Evolutionary conservation across 1,139 yeast genomes (phyloP), one percentile per base, ranked within the genome.

Genomic region (Geotrichum fermentans): DNA sequence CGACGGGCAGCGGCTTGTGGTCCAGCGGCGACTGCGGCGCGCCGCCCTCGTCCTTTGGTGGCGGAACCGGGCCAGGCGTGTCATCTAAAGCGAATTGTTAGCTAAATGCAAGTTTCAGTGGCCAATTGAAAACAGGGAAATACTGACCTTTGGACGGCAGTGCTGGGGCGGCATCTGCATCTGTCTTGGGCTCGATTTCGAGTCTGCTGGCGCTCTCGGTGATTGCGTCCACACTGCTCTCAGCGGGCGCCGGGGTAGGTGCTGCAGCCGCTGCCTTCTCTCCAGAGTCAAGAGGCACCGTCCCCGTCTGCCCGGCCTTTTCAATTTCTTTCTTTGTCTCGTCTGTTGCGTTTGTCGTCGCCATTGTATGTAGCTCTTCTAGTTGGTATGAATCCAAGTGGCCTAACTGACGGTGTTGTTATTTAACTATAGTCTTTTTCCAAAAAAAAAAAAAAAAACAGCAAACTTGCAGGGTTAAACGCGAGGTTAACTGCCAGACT

Each of bases 1-100:
- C 41, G 14, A 41, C 38, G 8, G 44, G 44, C 13, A 41, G 28
- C 4, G 44, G 44, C 30, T 41, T 41, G 32, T 32, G n/a, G n/a
- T n/a, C n/a, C n/a, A n/a, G n/a, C n/a, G n/a, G n/a, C n/a, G n/a
- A n/a, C n/a, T n/a, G n/a, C n/a, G n/a, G n/a, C n/a, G n/a, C 18
- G 11, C 38, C 21, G 17, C 8, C 10, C 22, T 29, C 16, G 13
- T 14, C 26, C 17, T 28, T 30, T 2, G 43, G 43, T 6, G 41
- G 41, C 3, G 17, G 32, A 3, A 7, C 17, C 13, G 30, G 32
- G n/a, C 8, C 8, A 3, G 14, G 17, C 13, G 18, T 24, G 13
- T 38, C 41, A 11, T n/a, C 36, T 33, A 33, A 4, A n/a, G 20
- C 17, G 18, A 30, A 30, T 5, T 5, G 13, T n/a, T n/a, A n/a